A percentile compares a stretch with the other conserved stretches of the same genome.
These are phyloP conservation scores for Amylostereum areolatum DNA, from an alignment of 1,284 basidiomycete species.

Conservation along the genomic window DNA sequence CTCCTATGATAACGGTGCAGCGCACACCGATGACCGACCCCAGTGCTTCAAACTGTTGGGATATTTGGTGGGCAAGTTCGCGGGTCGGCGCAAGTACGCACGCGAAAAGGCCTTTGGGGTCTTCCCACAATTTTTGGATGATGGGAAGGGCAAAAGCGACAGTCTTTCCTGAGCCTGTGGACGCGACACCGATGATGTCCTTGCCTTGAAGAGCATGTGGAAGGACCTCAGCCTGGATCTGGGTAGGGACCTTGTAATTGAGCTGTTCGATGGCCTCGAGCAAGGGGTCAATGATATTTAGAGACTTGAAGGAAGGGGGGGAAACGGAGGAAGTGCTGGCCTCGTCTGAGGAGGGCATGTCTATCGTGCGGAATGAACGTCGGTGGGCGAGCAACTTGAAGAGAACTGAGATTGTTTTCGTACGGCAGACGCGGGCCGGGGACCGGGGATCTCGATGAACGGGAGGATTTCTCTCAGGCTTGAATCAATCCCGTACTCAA, in stretches of 20 bases:
- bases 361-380: no score
- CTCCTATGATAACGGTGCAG: slow-evolving; percentile 90
- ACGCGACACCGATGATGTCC: slow-evolving; percentile 97
- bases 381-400: no score
- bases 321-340: slow-evolving; percentile 47
- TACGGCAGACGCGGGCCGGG: no score
- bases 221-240: slow-evolving; percentile 88
- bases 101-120: slow-evolving; percentile 91
- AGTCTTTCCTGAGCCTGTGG: slow-evolving; percentile 97
- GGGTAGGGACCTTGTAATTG: slow-evolving; percentile 84
- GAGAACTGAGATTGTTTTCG: no score
- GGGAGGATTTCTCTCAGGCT: no score
- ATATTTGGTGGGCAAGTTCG: slow-evolving; percentile 98
- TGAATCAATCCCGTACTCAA: no score
- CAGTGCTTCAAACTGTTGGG: slow-evolving; percentile 91
- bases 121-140: slow-evolving; percentile 94
- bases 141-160: slow-evolving; percentile 97
- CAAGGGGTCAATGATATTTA: slow-evolving; percentile 88
- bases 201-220: slow-evolving; percentile 87
- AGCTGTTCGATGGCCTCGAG: slow-evolving; percentile 83
- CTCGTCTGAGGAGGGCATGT: slow-evolving; percentile 42
- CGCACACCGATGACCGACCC: slow-evolving; percentile 94
- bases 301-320: slow-evolving; percentile 51
- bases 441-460: no score
- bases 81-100: slow-evolving; percentile 94